phyloP scores from a whole-genome alignment of 352 stramenopile species.

The Phytopythium kandeliae region DNA sequence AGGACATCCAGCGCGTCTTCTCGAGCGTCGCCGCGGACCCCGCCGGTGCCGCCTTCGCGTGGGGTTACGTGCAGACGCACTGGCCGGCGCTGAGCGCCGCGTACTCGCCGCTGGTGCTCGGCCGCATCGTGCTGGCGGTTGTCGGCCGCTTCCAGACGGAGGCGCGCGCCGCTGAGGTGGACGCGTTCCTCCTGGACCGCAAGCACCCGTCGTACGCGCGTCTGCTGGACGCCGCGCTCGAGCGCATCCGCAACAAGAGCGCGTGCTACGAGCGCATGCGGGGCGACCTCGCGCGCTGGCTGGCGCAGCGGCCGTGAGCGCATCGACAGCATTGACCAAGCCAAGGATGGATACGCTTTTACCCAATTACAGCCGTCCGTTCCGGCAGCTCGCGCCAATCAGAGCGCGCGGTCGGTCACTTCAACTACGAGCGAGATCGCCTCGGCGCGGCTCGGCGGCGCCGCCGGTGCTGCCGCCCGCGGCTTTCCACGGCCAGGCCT shows the following conservation, averaged over 20 bases:
- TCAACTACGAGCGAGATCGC: no score
- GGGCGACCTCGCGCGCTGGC: slow-evolving; percentile 50
- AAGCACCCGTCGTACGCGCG: slow-evolving; percentile 67
- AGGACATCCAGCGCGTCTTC: slow-evolving; percentile 83
- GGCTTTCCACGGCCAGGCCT: no score
- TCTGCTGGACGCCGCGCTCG: slow-evolving; percentile 57
- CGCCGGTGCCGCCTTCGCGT: slow-evolving; percentile 42
- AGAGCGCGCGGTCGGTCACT: no score
- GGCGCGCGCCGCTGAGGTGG: slow-evolving; percentile 40
- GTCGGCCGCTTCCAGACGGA: slow-evolving; percentile 66
- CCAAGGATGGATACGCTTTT: no score
- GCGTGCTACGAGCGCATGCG: slow-evolving; percentile 54
- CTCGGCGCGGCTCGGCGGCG: no score
- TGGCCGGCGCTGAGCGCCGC: slow-evolving; percentile 59
- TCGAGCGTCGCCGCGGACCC: slow-evolving; percentile 59
- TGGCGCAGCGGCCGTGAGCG: slow-evolving; percentile 10
- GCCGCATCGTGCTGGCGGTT: slow-evolving; percentile 58
- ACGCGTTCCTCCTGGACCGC: slow-evolving; percentile 51
- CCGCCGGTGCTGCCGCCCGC: no score
- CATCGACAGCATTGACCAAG: no score
- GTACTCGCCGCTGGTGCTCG: slow-evolving; percentile 56
- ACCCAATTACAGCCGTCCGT: no score
- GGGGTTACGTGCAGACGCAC: slow-evolving; percentile 71
- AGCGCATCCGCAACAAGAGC: slow-evolving; percentile 70
- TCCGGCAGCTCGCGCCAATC: no score